Evolutionary conservation across 306 rosid genomes (phyloP).

Genomic region (Abrus pulchellus): DNA sequence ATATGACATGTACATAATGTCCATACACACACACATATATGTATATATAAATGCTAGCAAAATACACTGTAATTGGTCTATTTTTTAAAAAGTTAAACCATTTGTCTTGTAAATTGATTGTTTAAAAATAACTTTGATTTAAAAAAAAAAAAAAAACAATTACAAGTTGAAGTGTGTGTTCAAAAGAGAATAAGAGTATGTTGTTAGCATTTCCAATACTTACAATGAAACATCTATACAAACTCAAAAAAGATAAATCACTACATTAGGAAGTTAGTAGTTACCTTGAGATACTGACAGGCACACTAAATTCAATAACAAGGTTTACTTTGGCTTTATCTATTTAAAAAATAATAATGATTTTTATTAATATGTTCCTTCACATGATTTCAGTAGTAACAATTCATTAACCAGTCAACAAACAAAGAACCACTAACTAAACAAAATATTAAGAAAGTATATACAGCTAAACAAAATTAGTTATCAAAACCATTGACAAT

Average conservation of each 20-base stretch:
- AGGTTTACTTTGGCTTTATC: not conserved
- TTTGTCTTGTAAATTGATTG: too few relatives aligned
- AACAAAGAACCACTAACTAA: slow-evolving; percentile 38
- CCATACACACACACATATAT: not conserved
- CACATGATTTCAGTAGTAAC: slow-evolving; percentile 34
- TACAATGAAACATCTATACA: not conserved
- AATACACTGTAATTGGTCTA: too few relatives aligned
- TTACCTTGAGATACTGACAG: not conserved
- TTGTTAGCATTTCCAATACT: not conserved
- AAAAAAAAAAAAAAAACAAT: too few relatives aligned
- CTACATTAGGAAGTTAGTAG: not conserved
- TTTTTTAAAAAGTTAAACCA: too few relatives aligned
- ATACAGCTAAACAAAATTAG: slow-evolving; percentile 68
- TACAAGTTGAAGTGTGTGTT: too few relatives aligned
- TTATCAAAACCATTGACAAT: slow-evolving; percentile 57
- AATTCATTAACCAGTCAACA: slow-evolving; percentile 37
- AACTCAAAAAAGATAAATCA: not conserved
- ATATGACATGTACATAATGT: not conserved
- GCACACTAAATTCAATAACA: not conserved
- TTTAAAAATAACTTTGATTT: too few relatives aligned
- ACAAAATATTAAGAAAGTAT: slow-evolving; percentile 55
- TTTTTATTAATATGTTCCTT: slow-evolving; percentile 29
- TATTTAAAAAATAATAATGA: slow-evolving; percentile 4
- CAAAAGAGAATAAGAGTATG: too few relatives aligned
- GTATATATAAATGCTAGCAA: not conserved